These are phyloP conservation scores for Uromyces viciae-fabae DNA, from an alignment of 1,284 basidiomycete species.

Conservation along the genomic window DNA sequence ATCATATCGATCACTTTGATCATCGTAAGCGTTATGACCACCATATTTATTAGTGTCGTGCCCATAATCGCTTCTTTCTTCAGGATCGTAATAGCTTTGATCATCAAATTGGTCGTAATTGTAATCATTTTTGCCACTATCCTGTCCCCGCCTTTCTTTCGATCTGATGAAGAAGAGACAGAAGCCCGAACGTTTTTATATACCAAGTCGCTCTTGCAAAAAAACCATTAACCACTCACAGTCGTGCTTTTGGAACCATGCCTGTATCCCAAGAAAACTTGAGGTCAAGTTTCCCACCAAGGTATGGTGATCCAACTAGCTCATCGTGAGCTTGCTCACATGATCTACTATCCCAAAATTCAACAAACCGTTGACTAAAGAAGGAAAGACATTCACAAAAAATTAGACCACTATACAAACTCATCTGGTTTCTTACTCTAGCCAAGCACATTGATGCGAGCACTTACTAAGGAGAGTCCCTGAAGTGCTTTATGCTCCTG, in stretches of 20 bases:
- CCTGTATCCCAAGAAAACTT: slow-evolving; percentile 75
- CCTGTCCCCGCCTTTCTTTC: slow-evolving; percentile 45
- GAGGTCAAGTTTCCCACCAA: slow-evolving; percentile 82
- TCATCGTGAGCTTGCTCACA: slow-evolving; percentile 74
- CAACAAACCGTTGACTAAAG: slow-evolving; percentile 72
- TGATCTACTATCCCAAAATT: slow-evolving; percentile 79
- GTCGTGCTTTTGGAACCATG: slow-evolving; percentile 50
- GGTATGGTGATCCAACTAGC: slow-evolving; percentile 70
- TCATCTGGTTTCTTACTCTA: background rate
- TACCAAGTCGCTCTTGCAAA: too few species aligned
- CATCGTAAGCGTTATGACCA: background rate
- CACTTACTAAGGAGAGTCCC: slow-evolving; percentile 68
- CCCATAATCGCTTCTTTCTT: background rate
- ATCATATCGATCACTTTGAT: slow-evolving; percentile 52
- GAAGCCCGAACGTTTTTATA: slow-evolving; percentile 55
- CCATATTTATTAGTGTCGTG: background rate
- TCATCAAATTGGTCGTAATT: slow-evolving; percentile 53
- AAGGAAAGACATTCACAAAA: slow-evolving; percentile 13
- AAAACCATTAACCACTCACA: slow-evolving; percentile 52
- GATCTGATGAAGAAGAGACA: slow-evolving; percentile 44
- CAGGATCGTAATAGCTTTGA: slow-evolving; percentile 48
- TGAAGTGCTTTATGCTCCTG: slow-evolving; percentile 67
- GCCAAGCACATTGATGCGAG: background rate
- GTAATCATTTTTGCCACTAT: slow-evolving; percentile 3
- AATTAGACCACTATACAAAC: background rate